A percentile compares a stretch with the other conserved stretches of the same genome.
phyloP scores from a whole-genome alignment of 2,329 filamentous ascomycete genomes.

The Colletotrichum sojae region DNA sequence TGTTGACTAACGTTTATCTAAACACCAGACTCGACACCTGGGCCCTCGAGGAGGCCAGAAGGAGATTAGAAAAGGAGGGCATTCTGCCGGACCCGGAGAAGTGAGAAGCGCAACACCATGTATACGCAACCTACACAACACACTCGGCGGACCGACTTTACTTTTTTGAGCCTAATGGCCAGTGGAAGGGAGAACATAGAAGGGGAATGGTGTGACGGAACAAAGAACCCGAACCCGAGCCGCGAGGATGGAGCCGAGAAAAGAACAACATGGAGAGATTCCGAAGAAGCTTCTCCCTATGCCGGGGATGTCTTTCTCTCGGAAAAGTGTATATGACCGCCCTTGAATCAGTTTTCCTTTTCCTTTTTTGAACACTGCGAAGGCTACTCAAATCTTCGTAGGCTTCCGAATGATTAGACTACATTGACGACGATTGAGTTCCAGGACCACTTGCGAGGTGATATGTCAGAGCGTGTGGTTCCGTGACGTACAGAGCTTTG shows the following conservation, averaged over 20 bases:
- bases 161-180: neutral
- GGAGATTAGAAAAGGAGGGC: conserved; percentile 95
- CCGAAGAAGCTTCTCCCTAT: conserved; percentile 31
- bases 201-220: conserved; percentile 34
- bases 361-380: conserved; percentile 44
- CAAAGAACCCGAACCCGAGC: conserved; percentile 26
- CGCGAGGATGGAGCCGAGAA: conserved; percentile 26
- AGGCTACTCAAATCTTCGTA: conserved; percentile 40
- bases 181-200: conserved; percentile 28
- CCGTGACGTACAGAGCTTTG: neutral
- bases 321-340: conserved; percentile 50
- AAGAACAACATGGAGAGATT: conserved; percentile 38
- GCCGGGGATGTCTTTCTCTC: conserved; percentile 15
- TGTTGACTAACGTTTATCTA: conserved; percentile 47
- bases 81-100: conserved; percentile 85
- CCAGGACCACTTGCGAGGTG: neutral
- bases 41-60: conserved; percentile 96
- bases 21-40: conserved; percentile 92
- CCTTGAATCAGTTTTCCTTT: conserved; percentile 46
- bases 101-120: conserved; percentile 65
- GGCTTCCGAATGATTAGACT: conserved; percentile 36
- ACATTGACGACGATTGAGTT: conserved; percentile 26
- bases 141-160: conserved; percentile 17
- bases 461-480: neutral
- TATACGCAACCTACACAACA: neutral